Base-by-base conservation (phyloP, 306 rosid species). In the Corylus heterophylla region DNA sequence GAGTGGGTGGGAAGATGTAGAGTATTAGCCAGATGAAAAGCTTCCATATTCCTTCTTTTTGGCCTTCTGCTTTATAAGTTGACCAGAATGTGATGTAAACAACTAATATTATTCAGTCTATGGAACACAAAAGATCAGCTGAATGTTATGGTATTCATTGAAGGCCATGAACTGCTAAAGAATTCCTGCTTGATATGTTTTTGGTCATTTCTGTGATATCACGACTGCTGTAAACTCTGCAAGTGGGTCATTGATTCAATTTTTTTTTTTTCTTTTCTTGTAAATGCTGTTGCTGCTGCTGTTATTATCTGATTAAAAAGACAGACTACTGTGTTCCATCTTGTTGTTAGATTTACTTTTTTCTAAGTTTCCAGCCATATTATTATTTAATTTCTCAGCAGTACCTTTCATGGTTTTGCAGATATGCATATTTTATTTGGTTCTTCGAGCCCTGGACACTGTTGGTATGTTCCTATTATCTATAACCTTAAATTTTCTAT, bases 371-470 rank as follows among this genome's bases (percentile, higher is more conserved):
- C n/a, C 68, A 17, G 31, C 27, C 54, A 17, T 69, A 22, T 17
- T 62, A 9, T 62, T 77, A 17, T 61, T 45, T 69, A 56, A 73
- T 22, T 17, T 12, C 17, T 63, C 61, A 31, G 20, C 13, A 9
- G 39, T 68, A 22, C 27, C 31, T 75, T 82, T 70, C 71, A 2
- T 72, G 64, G 8, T 76, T 83, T 87, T 85, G 86, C 98, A 96
- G 99, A 96, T 96, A 54, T 95, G 98, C 82, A 88, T 95, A 69
- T 94, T 94, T 76, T 94, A 94, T 81, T 87, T 94, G 89, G 97
- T 94, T 80, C 94, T 92, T 72, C 96, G 98, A 74, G 98, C 98
- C 63, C 93, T 94, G 20, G 98, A 94, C 81, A 94, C 98, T 70
- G 98, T 95, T 88, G 99, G 99, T 95, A 78, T 11, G 97, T 85